A percentile compares a stretch with the other conserved stretches of the same genome.
phyloP scores from a whole-genome alignment of 352 stramenopile species.

The Phytophthora citrophthora region DNA sequence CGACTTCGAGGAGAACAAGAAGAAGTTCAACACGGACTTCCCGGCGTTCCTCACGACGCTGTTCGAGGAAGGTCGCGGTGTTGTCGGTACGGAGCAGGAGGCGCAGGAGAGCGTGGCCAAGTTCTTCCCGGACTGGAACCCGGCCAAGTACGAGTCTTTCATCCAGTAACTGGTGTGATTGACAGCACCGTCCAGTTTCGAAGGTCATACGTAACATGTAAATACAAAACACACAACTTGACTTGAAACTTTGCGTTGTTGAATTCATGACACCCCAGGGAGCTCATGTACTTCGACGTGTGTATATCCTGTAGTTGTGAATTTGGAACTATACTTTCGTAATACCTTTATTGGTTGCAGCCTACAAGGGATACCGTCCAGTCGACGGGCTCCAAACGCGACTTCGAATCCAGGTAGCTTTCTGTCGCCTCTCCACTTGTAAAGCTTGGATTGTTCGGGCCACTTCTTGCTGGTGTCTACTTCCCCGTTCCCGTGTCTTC shows the following conservation, averaged over 20 bases:
- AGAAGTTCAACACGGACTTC: not conserved
- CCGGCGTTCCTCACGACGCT: not conserved
- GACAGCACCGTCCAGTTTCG: too few species aligned
- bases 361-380: not conserved
- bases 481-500: not conserved
- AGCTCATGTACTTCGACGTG: too few species aligned
- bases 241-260: too few species aligned
- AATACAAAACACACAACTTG: too few species aligned
- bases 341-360: too few species aligned
- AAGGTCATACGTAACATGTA: too few species aligned
- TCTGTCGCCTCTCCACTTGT: slow-evolving; percentile 44
- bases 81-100: not conserved
- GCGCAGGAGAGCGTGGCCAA: not conserved
- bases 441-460: slow-evolving; percentile 38
- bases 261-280: too few species aligned
- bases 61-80: not conserved
- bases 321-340: too few species aligned
- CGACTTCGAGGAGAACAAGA: not conserved
- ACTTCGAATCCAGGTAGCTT: slow-evolving; percentile 39
- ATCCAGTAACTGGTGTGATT: too few species aligned
- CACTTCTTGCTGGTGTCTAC: slow-evolving; percentile 17
- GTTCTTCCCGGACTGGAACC: not conserved
- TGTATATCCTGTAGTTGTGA: too few species aligned
- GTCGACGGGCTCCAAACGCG: too few species aligned
- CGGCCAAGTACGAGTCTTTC: not conserved